Evolutionary conservation across 768 basidiomycete genomes (phyloP), one percentile per base, ranked within the genome.

Genomic region (Tricholoma matsutake): DNA sequence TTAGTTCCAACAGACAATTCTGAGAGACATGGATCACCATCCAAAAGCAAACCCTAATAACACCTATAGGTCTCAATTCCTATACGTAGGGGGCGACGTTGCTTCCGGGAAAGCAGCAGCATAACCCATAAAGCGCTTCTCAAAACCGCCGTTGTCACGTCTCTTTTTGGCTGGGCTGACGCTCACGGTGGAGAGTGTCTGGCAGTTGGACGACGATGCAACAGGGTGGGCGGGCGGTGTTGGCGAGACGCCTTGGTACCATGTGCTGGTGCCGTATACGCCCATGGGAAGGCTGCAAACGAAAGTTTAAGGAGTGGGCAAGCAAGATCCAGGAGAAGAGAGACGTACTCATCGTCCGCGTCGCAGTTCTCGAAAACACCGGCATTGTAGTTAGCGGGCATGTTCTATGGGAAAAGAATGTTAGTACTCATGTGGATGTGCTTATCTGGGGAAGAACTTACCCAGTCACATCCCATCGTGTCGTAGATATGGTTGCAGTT

Each of bases 401-500:
- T 91, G 69, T 93, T 94, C 83, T 87, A 81, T 2, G 25, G 47
- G 43, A 75, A 70, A 18, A 32, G 16, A 31, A 53, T 14, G 10
- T 53, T 2, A 31, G 13, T 18, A 53, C 6, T 6, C 3, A 16
- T 31, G 6, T 28, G 10, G 47, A 31, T 8, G 25, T 14, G 25
- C 8, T 55, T 2, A 31, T 32, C 18, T 25, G 60, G 56, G 28
- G 60, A 37, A 9, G 29, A 29, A 65, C 76, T 43, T 53, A 81
- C 82, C 81, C 81, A 83, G 63, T 69, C 75, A 66, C 82, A 83
- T 13, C 86, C 88, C 81, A 86, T 83, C 54, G 84, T 78, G 65
- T 92, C 90, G 64, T 86, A 91, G 65, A 89, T 87, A 77, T 94
- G 89, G 72, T 91, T 85, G 79, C 91, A 93, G 58, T 81, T 79